A percentile compares a stretch with the other conserved stretches of the same genome.
Evolutionary conservation across 371 early-diverging fungal species (phyloP).

Genomic region (Rhizopus stolonifer): DNA sequence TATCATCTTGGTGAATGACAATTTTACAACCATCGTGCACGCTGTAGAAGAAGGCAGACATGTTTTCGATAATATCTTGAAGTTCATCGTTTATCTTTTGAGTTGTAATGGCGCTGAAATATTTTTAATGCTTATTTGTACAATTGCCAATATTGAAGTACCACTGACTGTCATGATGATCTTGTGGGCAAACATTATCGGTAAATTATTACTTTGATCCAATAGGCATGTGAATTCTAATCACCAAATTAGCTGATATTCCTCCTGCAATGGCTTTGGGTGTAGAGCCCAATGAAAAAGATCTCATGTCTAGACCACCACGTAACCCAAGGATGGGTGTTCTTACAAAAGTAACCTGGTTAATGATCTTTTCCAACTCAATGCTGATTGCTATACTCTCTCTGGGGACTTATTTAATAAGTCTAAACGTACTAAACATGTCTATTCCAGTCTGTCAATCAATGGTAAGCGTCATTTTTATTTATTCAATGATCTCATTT

Average conservation of each 20-base stretch:
- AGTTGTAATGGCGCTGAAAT: slow-evolving; percentile 82
- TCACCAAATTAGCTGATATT: slow-evolving; percentile 40
- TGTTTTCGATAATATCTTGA: slow-evolving; percentile 94
- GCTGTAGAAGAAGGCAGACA: slow-evolving; percentile 95
- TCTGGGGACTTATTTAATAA: slow-evolving; percentile 53
- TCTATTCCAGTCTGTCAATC: slow-evolving; percentile 19
- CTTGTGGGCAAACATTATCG: slow-evolving; percentile 47
- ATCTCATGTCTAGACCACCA: slow-evolving; percentile 80
- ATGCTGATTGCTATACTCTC: slow-evolving; percentile 63
- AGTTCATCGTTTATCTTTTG: slow-evolving; percentile 88
- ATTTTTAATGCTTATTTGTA: slow-evolving; percentile 58
- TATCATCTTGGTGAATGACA: slow-evolving; percentile 96
- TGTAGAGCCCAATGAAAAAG: slow-evolving; percentile 76
- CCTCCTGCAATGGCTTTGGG: slow-evolving; percentile 84
- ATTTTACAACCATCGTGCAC: slow-evolving; percentile 85
- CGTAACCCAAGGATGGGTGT: slow-evolving; percentile 67
- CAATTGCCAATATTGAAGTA: slow-evolving; percentile 44
- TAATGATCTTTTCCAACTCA: slow-evolving; percentile 24
- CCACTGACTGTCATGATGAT: slow-evolving; percentile 54
- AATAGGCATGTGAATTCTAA: background rate
- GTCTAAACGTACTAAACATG: slow-evolving; percentile 36
- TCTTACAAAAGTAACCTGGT: slow-evolving; percentile 37
- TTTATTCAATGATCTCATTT: background rate
- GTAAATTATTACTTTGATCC: slow-evolving; percentile 20
- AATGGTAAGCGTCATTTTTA: slow-evolving; percentile 11